phyloP scores from a whole-genome alignment of 1,139 yeast genomes.

The Suhomyces atakaporum region DNA sequence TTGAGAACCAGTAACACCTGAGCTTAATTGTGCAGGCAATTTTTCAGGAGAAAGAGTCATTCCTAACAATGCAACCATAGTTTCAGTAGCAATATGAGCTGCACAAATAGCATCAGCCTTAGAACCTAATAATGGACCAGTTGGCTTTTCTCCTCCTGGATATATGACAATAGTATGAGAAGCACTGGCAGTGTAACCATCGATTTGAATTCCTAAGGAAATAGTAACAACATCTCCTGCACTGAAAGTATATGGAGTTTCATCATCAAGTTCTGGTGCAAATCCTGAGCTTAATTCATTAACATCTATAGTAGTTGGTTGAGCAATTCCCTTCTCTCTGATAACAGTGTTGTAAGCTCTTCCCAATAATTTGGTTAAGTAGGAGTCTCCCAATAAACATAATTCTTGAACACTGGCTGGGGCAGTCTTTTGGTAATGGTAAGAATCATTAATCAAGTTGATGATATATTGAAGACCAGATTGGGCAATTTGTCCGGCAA shows the following conservation, averaged over 20 bases:
- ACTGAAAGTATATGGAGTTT: constrained; percentile 49
- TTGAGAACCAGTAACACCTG: constrained; percentile 60
- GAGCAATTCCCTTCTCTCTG: constrained; percentile 83
- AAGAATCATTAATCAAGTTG: constrained; percentile 67
- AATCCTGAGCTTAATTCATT: constrained; percentile 76
- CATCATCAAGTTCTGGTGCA: constrained; percentile 83
- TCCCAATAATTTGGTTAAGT: constrained; percentile 56
- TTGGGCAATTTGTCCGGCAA: constrained; percentile 91
- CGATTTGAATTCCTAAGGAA: constrained; percentile 85
- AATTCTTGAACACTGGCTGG: constrained; percentile 66
- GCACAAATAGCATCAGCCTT: constrained; percentile 92
- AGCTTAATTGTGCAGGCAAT: constrained; percentile 49
- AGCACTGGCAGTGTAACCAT: constrained; percentile 87
- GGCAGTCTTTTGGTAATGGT: constrained; percentile 55
- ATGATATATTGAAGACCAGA: constrained; percentile 72
- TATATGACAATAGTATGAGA: constrained; percentile 86
- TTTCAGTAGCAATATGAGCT: constrained; percentile 83
- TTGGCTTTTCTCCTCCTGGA: constrained; percentile 64
- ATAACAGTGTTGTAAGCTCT: constrained; percentile 57
- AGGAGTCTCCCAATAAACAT: constrained; percentile 80
- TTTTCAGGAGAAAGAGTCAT: constrained; percentile 75
- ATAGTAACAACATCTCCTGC: constrained; percentile 87
- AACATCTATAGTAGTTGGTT: constrained; percentile 86
- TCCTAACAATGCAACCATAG: constrained; percentile 74
- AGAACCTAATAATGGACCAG: constrained; percentile 78